These are phyloP conservation scores for Cyclotella distinguenda DNA, from an alignment of 108 stramenopile species.

Conservation along the genomic window DNA sequence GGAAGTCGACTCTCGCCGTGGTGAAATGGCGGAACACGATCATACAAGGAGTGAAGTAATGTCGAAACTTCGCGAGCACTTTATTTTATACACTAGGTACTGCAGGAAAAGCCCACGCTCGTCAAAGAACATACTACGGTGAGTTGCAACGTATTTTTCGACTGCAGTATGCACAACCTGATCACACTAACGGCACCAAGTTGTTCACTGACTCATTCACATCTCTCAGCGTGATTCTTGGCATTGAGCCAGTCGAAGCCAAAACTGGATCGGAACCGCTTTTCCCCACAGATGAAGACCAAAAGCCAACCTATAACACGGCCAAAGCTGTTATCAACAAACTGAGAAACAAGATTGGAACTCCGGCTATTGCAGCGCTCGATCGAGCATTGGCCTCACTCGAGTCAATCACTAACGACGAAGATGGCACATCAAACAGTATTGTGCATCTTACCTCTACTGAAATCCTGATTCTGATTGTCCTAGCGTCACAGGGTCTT, in stretches of 20 bases:
- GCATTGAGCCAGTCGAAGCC: slow-evolving; percentile 43
- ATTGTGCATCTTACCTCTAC: slow-evolving; percentile 43
- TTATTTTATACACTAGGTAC: slow-evolving; percentile 28
- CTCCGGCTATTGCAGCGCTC: slow-evolving; percentile 44
- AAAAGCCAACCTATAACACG: slow-evolving; percentile 17
- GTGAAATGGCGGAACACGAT: slow-evolving; percentile 24
- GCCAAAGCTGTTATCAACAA: slow-evolving; percentile 39
- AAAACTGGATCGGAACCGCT: slow-evolving; percentile 31
- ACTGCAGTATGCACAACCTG: no score
- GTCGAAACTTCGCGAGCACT: slow-evolving; percentile 21
- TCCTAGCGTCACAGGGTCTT: slow-evolving; percentile 57
- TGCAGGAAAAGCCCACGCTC: slow-evolving; percentile 16
- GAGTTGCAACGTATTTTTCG: slow-evolving; percentile 10
- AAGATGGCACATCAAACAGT: slow-evolving; percentile 19
- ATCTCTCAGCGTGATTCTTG: slow-evolving; percentile 32
- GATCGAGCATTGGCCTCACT: slow-evolving; percentile 27
- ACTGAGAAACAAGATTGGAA: slow-evolving; percentile 35
- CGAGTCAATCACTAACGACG: slow-evolving; percentile 5
- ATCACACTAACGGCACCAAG: no score
- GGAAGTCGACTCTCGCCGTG: slow-evolving; percentile 24
- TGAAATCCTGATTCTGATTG: slow-evolving; percentile 60
- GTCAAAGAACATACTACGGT: slow-evolving; percentile 56
- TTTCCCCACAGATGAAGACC: slow-evolving; percentile 15
- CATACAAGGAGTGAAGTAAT: slow-evolving; percentile 19
- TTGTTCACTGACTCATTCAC: not conserved